Conservation (phyloP, 2,329 filamentous ascomycete genomes). For the Phaeosphaeriaceae sp. region DNA sequence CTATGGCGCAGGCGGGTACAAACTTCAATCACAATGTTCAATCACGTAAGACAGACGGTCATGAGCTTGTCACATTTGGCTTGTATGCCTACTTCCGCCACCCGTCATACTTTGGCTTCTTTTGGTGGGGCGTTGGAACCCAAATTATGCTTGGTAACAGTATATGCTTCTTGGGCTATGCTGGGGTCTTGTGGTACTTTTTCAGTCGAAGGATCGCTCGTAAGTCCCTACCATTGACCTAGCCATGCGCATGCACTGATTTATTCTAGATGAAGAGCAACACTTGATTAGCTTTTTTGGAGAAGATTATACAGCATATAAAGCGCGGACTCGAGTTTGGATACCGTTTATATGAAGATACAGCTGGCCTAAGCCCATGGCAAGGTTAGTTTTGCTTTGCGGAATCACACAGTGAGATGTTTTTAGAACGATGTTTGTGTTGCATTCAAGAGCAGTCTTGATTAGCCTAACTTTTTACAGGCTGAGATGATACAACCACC, state of each 20-base stretch:
- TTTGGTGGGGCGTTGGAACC: constrained; percentile 96
- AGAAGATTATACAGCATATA: constrained; percentile 78
- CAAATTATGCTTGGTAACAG: constrained; percentile 88
- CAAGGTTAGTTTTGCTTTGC: no score
- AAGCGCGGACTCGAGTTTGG: constrained; percentile 71
- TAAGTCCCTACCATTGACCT: constrained; percentile 48
- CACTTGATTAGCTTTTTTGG: constrained; percentile 83
- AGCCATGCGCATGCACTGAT: constrained; percentile 3
- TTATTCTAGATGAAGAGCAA: constrained; percentile 71
- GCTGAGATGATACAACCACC: no score
- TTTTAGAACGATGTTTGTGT: no score
- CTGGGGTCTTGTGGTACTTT: constrained; percentile 81
- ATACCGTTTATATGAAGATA: constrained; percentile 74
- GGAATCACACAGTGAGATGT: no score
- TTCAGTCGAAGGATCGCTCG: constrained; percentile 74
- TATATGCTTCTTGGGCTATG: constrained; percentile 77
- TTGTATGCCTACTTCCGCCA: constrained; percentile 80
- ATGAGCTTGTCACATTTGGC: constrained; percentile 82
- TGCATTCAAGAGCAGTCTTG: no score
- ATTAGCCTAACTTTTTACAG: no score
- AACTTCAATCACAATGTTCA: constrained; percentile 92
- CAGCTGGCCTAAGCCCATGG: no score
- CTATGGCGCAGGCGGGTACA: constrained; percentile 86
- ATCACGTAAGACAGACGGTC: constrained; percentile 68
- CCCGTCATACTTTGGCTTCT: constrained; percentile 97